Percentiles rank a stretch among this genome's conserved stretches.
These are phyloP conservation scores for Fusarium sp. DNA, from an alignment of 2,329 filamentous ascomycete genomes.

Conservation along the genomic window DNA sequence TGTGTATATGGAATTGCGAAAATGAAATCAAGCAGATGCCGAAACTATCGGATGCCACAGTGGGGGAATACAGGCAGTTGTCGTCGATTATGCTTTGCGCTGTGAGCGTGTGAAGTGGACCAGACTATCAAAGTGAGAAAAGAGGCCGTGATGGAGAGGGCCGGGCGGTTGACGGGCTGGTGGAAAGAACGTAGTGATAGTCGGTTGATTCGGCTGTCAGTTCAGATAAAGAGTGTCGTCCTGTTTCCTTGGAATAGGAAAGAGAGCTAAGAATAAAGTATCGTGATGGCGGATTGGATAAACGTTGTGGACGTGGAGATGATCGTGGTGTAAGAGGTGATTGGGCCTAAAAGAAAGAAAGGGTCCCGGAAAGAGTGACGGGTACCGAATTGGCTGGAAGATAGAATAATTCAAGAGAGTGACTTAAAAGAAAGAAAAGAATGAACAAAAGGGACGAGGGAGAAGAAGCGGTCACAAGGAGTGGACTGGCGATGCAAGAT, in stretches of 20 bases:
- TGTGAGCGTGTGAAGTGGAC: conserved; percentile 25
- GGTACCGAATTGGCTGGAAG: conserved; percentile 52
- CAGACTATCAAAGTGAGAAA: conserved; percentile 18
- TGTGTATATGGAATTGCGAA: conserved; percentile 21
- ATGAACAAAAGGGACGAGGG: conserved; percentile 51
- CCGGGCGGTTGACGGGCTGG: conserved; percentile 26
- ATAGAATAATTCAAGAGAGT: conserved; percentile 55
- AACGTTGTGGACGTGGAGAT: conserved; percentile 28
- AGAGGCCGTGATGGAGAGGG: conserved; percentile 13
- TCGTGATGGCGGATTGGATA: conserved; percentile 33
- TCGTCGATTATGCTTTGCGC: conserved; percentile 33
- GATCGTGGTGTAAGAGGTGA: conserved; percentile 42
- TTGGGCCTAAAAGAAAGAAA: conserved; percentile 54
- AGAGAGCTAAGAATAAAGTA: conserved; percentile 31
- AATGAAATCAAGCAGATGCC: conserved; percentile 24
- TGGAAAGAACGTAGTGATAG: conserved; percentile 38
- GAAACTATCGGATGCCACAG: conserved; percentile 25
- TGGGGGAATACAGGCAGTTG: conserved; percentile 21
- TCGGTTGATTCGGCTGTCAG: conserved; percentile 28
- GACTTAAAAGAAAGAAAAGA: conserved; percentile 61
- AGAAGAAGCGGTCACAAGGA: conserved; percentile 53
- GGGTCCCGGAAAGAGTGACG: conserved; percentile 63
- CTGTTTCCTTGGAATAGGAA: conserved; percentile 39
- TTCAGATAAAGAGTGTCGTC: conserved; percentile 48
- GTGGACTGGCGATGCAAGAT: conserved; percentile 47